Base-by-base conservation (phyloP, 495 filamentous ascomycete genomes). In the Glarea lozoyensis region DNA sequence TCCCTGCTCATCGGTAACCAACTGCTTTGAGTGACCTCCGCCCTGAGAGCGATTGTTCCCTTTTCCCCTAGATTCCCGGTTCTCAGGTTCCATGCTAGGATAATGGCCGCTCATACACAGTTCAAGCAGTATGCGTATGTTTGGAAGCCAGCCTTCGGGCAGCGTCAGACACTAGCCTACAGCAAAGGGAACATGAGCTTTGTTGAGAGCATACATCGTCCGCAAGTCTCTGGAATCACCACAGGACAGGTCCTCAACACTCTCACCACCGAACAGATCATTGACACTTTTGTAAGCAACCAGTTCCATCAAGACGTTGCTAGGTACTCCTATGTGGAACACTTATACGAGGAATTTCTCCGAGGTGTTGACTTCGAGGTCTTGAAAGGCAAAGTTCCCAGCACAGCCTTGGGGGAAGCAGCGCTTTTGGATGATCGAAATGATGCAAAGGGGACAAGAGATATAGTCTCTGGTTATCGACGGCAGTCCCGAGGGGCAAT, bases 381-480 rank as follows among this genome's bases (percentile, higher is more conserved):
- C 6, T 17, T 45, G 16, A 37, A 23, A 21, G 24, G 24, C 7
- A 12, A 23, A 12, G n/a, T 1, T 2, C 4, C 15, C 1, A 5
- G 9, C 10, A 11, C 7, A 12, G 4, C 13, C 1, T 37, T 21
- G n/a, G 27, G 38, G 18, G 23, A 6, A 9, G 30, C 10, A 23
- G 23, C 18, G 1, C 34, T 45, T 27, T n/a, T 45, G 6, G 42
- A 45, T n/a, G 33, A 45, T 20, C 33, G 33, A 2, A 45, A 45
- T 13, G 38, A 45, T 20, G 24, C 13, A 7, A 16, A 10, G 22
- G 32, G 35, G 10, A 43, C 41, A 1, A 19, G 31, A 24, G 13
- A 15, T 10, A 2, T 35, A 10, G 19, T 25, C 16, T 10, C 2
- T 4, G 41, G 41, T 2, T 20, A 27, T 5, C 37, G 41, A 10